Evolutionary conservation across 805 yeast genomes (phyloP).

Genomic region (Kuraishia floccosa): DNA sequence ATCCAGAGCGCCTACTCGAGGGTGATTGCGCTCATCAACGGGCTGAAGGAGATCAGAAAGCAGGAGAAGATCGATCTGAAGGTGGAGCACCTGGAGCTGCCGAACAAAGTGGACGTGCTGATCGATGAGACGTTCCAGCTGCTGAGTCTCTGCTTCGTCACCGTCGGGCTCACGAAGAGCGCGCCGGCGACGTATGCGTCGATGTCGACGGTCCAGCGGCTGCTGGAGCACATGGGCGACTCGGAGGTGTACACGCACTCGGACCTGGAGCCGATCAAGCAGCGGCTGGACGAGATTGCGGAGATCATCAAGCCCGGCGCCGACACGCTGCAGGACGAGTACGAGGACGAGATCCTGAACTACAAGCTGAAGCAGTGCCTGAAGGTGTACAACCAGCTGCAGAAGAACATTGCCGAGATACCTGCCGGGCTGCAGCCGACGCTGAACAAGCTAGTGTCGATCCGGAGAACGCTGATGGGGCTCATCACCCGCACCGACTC

Average conservation of each 20-base stretch:
- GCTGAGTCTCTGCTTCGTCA: slow-evolving; percentile 74
- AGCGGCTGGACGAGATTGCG: slow-evolving; percentile 60
- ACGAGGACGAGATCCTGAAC: slow-evolving; percentile 31
- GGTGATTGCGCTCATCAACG: slow-evolving; percentile 43
- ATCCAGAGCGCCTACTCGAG: slow-evolving; percentile 48
- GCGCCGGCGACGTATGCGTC: slow-evolving; percentile 95
- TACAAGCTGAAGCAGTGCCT: slow-evolving; percentile 57
- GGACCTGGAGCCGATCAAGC: slow-evolving; percentile 70
- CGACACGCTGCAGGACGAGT: slow-evolving; percentile 8
- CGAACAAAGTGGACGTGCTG: slow-evolving; percentile 54
- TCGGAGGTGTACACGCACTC: slow-evolving; percentile 73
- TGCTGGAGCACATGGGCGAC: slow-evolving; percentile 74
- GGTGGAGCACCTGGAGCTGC: slow-evolving; percentile 14
- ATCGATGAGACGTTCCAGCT: slow-evolving; percentile 88
- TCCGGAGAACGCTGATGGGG: slow-evolving; percentile 48
- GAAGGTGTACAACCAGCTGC: slow-evolving; percentile 44
- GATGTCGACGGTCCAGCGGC: slow-evolving; percentile 71
- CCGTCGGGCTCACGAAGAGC: slow-evolving; percentile 82
- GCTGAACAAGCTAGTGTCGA: slow-evolving; percentile 47
- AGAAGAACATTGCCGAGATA: slow-evolving; percentile 40
- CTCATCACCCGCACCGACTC: slow-evolving; percentile 12
- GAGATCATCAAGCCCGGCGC: slow-evolving; percentile 35
- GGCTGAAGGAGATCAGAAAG: slow-evolving; percentile 36
- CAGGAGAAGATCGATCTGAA: slow-evolving; percentile 4
- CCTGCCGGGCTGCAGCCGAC: slow-evolving; percentile 36